These are phyloP conservation scores for Babesia sp. DNA, from an alignment of 169 alveolate genomes.

Conservation along the genomic window DNA sequence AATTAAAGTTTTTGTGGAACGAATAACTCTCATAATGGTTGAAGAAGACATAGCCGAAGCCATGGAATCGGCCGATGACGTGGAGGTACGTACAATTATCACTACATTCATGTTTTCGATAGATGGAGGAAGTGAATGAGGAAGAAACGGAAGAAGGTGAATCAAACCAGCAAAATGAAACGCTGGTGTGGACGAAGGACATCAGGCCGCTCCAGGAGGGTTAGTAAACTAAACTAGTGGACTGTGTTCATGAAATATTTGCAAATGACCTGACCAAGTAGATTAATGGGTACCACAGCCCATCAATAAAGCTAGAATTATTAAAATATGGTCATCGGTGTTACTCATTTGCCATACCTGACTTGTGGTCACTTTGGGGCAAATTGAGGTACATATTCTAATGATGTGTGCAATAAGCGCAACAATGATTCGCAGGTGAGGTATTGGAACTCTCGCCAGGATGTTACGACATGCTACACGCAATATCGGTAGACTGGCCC, in stretches of 20 bases:
- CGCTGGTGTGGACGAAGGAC: constrained; percentile 61
- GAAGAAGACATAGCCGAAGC: not conserved
- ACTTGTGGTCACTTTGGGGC: too few relatives aligned
- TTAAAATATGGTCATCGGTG: too few relatives aligned
- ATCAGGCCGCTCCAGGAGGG: constrained; percentile 61
- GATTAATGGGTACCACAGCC: too few relatives aligned
- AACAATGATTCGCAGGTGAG: constrained; percentile 43
- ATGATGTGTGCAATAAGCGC: too few relatives aligned
- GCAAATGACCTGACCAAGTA: too few relatives aligned
- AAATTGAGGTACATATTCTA: too few relatives aligned
- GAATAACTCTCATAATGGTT: not conserved
- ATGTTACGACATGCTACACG: constrained; percentile 66
- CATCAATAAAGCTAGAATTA: too few relatives aligned
- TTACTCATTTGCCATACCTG: too few relatives aligned
- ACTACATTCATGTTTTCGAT: not conserved
- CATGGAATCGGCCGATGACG: not conserved
- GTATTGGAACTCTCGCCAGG: constrained; percentile 65
- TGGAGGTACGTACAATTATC: not conserved
- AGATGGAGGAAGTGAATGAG: constrained; percentile 8
- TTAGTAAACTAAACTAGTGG: constrained; percentile 21
- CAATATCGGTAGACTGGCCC: constrained; percentile 70
- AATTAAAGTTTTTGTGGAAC: not conserved
- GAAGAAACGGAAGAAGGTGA: constrained; percentile 10
- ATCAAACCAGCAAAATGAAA: not conserved
- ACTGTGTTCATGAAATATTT: too few relatives aligned